Evolutionary conservation across 2,329 filamentous ascomycete genomes (phyloP), one percentile per base, ranked within the genome.

Genomic region (Arthrobotrys iridis): DNA sequence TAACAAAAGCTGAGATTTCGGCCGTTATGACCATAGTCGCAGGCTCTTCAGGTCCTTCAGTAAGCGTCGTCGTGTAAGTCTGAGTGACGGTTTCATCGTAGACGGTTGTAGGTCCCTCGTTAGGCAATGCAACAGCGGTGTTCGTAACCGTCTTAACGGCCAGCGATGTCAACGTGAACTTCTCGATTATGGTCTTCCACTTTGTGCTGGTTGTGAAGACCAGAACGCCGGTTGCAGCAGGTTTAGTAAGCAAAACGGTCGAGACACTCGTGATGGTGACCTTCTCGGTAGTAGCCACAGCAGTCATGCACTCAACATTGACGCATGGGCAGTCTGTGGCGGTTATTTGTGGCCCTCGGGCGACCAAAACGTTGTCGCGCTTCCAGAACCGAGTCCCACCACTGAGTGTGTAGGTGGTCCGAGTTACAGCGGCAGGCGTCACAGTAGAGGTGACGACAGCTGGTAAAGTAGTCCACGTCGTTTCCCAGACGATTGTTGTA

Each of bases 261-360:
- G 52, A 57, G 7, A 35, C 26, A 20, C 40, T 59, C 11, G 64
- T 68, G 30, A 68, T 40, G 2, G 64, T 68, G 20, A 52, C 52
- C n/a, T 68, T 68, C n/a, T 37, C 26, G 8, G 64, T 68, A n/a
- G 41, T 50, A 10, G 52, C 52, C 2, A 68, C 64, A 7, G 64
- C 64, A 4, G 64, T 68, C 52, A 68, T 68, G 41, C 64, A 68
- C 37, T 59, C 50, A 13, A 59, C 52, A 33, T 68, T 68, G 13
- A 41, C 30, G 18, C 52, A 68, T 13, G 45, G 22, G n/a, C 52
- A 68, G 22, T 68, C 64, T 1, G 48, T 50, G 8, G 24, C 11
- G 1, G 64, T 68, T 22, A 59, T 33, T 15, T 48, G 41, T n/a
- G 63, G 63, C 3, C 37, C 64, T 48, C 64, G 41, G 10, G 40